Evolutionary conservation across 768 basidiomycete species (phyloP).

Genomic region (Mycena vitilis): DNA sequence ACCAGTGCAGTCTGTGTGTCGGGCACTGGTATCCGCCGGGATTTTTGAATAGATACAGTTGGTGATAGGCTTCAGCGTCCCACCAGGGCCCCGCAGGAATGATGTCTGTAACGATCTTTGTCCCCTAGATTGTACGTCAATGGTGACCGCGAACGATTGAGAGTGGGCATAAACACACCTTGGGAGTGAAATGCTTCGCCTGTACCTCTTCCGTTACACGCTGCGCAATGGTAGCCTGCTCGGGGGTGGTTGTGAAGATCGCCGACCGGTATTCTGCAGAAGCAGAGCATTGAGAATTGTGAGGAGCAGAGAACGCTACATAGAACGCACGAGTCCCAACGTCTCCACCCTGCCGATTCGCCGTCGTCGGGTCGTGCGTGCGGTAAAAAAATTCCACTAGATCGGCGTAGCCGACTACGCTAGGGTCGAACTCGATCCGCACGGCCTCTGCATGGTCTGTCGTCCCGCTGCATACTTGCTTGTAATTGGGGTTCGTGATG

Average conservation of each 20-base stretch:
- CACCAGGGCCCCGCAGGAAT: slow-evolving; percentile 69
- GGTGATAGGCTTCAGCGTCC: slow-evolving; percentile 72
- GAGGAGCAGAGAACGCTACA: no score
- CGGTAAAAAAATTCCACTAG: slow-evolving; percentile 86
- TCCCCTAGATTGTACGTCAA: slow-evolving; percentile 32
- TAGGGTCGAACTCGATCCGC: slow-evolving; percentile 74
- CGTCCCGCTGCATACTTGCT: slow-evolving; percentile 69
- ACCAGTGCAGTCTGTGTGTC: slow-evolving; percentile 78
- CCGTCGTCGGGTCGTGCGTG: slow-evolving; percentile 79
- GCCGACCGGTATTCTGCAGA: slow-evolving; percentile 77
- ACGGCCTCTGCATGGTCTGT: slow-evolving; percentile 82
- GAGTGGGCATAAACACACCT: slow-evolving; percentile 37
- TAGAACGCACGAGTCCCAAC: slow-evolving; percentile 66
- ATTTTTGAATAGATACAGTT: slow-evolving; percentile 72
- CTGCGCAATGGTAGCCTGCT: slow-evolving; percentile 69
- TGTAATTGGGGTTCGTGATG: slow-evolving; percentile 61
- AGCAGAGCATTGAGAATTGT: no score
- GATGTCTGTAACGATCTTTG: slow-evolving; percentile 74
- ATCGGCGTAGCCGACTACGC: slow-evolving; percentile 74
- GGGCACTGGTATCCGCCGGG: slow-evolving; percentile 82
- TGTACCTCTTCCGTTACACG: slow-evolving; percentile 76
- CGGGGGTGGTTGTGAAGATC: slow-evolving; percentile 73
- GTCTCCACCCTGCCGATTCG: slow-evolving; percentile 72
- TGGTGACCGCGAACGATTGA: background rate
- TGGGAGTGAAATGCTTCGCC: slow-evolving; percentile 71